Base-by-base conservation (phyloP, 768 basidiomycete genomes). In the Boletus sensibilis region DNA sequence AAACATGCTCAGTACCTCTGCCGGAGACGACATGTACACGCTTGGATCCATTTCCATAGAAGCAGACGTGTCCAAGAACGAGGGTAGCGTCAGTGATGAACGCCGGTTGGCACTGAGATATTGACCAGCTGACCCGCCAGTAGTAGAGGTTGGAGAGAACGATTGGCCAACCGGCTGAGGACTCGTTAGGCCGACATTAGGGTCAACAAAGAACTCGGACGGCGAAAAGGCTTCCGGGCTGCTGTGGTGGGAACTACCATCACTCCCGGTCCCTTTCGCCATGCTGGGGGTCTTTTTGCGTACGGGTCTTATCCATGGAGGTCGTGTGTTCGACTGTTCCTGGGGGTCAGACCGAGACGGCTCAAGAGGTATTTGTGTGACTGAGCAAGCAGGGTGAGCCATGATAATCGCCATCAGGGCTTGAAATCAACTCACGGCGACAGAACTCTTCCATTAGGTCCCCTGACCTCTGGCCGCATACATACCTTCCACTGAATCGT, bases 381-480 rank as follows among this genome's bases (percentile, higher is more conserved):
- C 87, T 90, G 63, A 60, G 27, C 42, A 52, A 55, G 52, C 4
- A 50, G 42, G 42, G 45, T 67, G 12, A 61, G 66, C 29, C 51
- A 53, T 43, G 31, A 50, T 43, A 31, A 29, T 47, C 23, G 25
- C 14, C 21, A 47, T 35, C 39, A 43, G 31, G 29, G 25, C 9
- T 31, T 18, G 21, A 53, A 40, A 57, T 51, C n/a, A 16, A 77
- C 77, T 71, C 59, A 88, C 92, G 73, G 69, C 94, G 85, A 75
- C 94, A 96, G 71, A 95, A 94, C 71, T 96, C 94, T 68, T 96
- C 94, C 82, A 97, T 88, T 41, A 96, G 80, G 72, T 96, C 94
- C 29, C 93, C 92, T 44, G 90, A 92, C 50, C 94, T 78, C 41
- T 93, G 82, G 2, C 94, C 94, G 68, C 94, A 96, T 21, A 96